These are phyloP conservation scores for Talaromyces marneffei DNA, from an alignment of 2,329 filamentous ascomycete genomes.

Conservation along the genomic window DNA sequence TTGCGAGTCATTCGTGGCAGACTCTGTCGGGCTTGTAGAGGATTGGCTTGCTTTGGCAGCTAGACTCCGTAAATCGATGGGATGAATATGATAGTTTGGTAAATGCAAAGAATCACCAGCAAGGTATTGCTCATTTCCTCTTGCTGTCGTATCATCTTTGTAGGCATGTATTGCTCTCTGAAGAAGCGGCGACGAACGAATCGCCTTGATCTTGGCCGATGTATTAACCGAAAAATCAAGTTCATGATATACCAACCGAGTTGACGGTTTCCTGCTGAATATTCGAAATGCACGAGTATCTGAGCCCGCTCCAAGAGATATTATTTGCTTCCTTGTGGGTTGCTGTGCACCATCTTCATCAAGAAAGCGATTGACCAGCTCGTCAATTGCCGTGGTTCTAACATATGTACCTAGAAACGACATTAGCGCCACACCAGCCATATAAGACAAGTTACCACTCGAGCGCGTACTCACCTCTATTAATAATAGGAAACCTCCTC, in stretches of 20 bases:
- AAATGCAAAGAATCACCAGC: slow-evolving; percentile 43
- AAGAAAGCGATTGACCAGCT: slow-evolving; percentile 68
- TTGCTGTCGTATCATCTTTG: not conserved
- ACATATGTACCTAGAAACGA: slow-evolving; percentile 72
- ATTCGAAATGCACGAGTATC: slow-evolving; percentile 84
- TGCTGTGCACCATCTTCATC: slow-evolving; percentile 27
- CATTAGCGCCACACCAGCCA: not conserved
- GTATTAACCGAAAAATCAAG: slow-evolving; percentile 78
- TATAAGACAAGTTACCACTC: not conserved
- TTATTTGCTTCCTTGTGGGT: slow-evolving; percentile 57
- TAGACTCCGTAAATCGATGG: slow-evolving; percentile 64
- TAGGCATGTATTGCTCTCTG: slow-evolving; percentile 27
- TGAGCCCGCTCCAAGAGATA: slow-evolving; percentile 88
- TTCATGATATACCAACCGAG: slow-evolving; percentile 71
- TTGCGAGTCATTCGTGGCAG: not conserved
- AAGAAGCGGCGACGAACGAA: slow-evolving; percentile 29
- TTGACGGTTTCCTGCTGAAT: slow-evolving; percentile 42
- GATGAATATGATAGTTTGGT: slow-evolving; percentile 50
- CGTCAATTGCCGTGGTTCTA: slow-evolving; percentile 76
- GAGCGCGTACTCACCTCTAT: slow-evolving; percentile 61
- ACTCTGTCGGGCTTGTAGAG: slow-evolving; percentile 18
- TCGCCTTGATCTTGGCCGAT: slow-evolving; percentile 54
- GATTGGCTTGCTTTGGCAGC: slow-evolving; percentile 10
- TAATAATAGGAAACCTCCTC: slow-evolving; percentile 82
- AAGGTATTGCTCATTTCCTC: slow-evolving; percentile 27